phyloP scores from a whole-genome alignment of 1,284 basidiomycete species.

The Cystobasidiaceae sp. region DNA sequence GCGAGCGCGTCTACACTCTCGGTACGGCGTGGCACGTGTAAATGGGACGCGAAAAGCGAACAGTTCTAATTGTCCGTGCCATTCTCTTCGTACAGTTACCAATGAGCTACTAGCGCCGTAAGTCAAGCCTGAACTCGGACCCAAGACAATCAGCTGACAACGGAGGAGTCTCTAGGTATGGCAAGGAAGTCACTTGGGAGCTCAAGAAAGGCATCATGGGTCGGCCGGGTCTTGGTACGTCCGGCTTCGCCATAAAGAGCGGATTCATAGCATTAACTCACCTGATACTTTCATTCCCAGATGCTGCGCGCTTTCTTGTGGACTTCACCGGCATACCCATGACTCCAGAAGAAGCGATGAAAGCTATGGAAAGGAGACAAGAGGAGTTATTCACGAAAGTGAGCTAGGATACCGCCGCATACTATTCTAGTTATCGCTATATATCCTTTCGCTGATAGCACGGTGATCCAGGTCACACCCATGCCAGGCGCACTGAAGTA shows the following conservation, averaged over 20 bases:
- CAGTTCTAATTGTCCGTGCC: no score
- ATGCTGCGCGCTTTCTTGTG: slow-evolving; percentile 12
- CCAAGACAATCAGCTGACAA: not conserved
- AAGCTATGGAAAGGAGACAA: slow-evolving; percentile 22
- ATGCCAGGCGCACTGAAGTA: slow-evolving; percentile 39
- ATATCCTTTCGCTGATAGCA: not conserved
- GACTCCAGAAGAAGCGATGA: slow-evolving; percentile 30
- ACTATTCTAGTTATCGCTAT: slow-evolving; percentile 32
- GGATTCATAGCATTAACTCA: no score
- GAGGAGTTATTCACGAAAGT: slow-evolving; percentile 32
- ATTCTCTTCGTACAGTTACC: slow-evolving; percentile 9
- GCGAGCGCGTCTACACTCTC: slow-evolving; percentile 24
- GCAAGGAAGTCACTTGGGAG: slow-evolving; percentile 31
- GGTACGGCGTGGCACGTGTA: not conserved
- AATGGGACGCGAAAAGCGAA: not conserved
- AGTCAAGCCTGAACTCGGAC: not conserved
- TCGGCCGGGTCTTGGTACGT: slow-evolving; percentile 9
- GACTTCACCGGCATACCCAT: slow-evolving; percentile 15
- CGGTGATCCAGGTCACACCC: slow-evolving; percentile 32
- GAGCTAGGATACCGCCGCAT: not conserved
- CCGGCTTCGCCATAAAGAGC: no score
- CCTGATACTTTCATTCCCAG: not conserved
- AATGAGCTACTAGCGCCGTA: slow-evolving; percentile 29
- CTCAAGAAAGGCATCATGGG: slow-evolving; percentile 32
- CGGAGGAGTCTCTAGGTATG: slow-evolving; percentile 1